Base-by-base conservation (phyloP, 495 filamentous ascomycete genomes). In the Talaromyces wortmannii region DNA sequence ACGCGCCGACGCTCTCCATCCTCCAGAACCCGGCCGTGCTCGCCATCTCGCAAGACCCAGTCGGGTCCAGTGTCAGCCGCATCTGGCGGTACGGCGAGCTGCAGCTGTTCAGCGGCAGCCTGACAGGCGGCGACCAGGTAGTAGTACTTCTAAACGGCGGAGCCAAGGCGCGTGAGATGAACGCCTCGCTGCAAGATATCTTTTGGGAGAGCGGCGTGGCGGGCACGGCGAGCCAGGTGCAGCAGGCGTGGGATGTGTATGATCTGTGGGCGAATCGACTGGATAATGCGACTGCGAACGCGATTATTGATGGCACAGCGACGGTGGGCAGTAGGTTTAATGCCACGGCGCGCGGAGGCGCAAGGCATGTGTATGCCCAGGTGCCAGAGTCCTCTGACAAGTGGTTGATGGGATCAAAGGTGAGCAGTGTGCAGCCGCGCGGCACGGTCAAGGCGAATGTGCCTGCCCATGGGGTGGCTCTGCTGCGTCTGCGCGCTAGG, bases 191-290 rank as follows among this genome's bases (percentile, higher is more conserved):
- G 29, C 63, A 65, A 8, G 79, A 83, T 43, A 79, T 84, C 48
- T 83, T 84, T 61, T 56, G 78, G 60, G 74, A 76, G 43, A 60
- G 62, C 23, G 68, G 72, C 2, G 63, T 68, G n/a, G 60, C 59
- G 2, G 77, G 77, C 31, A 70, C 63, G 4, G 71, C 70, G 7
- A 50, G 61, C 4, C 62, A 71, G 55, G 60, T 74, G 29, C 61
- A 68, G 11, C 55, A 64, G 55, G 47, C 53, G 0, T 83, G 80
- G 79, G 77, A 79, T 56, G 66, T 83, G 0, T 75, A 77, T 54
- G 80, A 84, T 59, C 66, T 83, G 1, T 84, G 81, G 81, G 79
- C 70, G 15, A 71, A 74, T 42, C 67, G 80, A 6, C 80, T 83
- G 79, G 62, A 55, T 48, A 64, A 75, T 30, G 66, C 45, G 4